phyloP scores from a whole-genome alignment of 2,329 filamentous ascomycete genomes.

The Davidsoniella neocaledoniae region DNA sequence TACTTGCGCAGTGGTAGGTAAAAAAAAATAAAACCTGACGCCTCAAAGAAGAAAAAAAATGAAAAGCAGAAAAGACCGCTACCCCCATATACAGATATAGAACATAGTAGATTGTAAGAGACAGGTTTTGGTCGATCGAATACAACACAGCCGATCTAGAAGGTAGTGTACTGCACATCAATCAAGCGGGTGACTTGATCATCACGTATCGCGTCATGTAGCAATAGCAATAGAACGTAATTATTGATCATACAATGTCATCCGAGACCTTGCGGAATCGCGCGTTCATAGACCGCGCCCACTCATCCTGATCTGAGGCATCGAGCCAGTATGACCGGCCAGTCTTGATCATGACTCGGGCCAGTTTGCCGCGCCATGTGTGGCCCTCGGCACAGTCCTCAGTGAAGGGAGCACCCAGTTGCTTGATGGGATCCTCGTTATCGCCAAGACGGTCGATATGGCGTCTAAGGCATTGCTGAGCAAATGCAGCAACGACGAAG shows the following conservation, averaged over 20 bases:
- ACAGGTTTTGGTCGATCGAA: no score
- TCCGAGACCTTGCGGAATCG: constrained; percentile 13
- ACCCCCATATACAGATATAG: no score
- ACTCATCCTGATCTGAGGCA: constrained; percentile 46
- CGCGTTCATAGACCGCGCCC: constrained; percentile 33
- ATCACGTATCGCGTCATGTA: no score
- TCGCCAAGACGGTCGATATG: constrained; percentile 25
- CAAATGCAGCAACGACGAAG: constrained; percentile 68
- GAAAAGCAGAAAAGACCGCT: no score
- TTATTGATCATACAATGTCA: constrained; percentile 8
- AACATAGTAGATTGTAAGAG: no score
- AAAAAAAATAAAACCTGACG: no score
- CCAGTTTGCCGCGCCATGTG: constrained; percentile 63
- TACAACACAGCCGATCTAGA: no score
- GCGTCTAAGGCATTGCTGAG: constrained; percentile 57
- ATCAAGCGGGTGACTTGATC: no score
- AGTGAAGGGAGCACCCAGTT: constrained; percentile 44
- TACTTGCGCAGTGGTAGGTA: no score
- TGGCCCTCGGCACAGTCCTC: constrained; percentile 53
- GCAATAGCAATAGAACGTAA: not conserved
- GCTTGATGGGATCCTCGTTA: constrained; percentile 9
- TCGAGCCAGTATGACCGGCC: constrained; percentile 71
- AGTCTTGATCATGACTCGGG: constrained; percentile 59
- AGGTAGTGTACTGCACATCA: no score
- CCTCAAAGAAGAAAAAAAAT: no score